Evolutionary conservation across 2,329 filamentous ascomycete species (phyloP).

Genomic region (Colletotrichum destructivum): DNA sequence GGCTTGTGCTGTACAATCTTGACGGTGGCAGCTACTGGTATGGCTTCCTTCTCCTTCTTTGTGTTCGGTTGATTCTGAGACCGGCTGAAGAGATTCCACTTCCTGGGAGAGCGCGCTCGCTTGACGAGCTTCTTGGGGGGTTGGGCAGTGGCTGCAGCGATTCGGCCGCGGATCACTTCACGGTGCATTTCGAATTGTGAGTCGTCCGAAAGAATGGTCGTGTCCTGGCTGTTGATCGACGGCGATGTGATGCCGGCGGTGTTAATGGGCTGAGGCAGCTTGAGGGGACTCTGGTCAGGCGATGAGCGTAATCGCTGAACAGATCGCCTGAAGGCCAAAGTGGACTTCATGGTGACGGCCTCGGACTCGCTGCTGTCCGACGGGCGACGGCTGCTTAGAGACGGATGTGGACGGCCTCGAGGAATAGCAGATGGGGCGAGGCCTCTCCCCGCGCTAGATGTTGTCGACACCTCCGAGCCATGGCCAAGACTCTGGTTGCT

Average conservation of each 20-base stretch:
- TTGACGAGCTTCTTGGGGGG: slow-evolving; percentile 70
- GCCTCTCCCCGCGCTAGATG: slow-evolving; percentile 57
- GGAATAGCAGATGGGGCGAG: slow-evolving; percentile 71
- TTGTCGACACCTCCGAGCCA: slow-evolving; percentile 58
- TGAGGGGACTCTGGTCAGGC: slow-evolving; percentile 59
- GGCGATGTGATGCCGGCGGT: slow-evolving; percentile 61
- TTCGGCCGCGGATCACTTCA: slow-evolving; percentile 52
- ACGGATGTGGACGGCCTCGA: slow-evolving; percentile 49
- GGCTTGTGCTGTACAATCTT: slow-evolving; percentile 65
- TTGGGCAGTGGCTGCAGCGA: slow-evolving; percentile 47
- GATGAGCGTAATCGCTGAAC: slow-evolving; percentile 65
- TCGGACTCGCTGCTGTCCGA: slow-evolving; percentile 73
- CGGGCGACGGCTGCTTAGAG: slow-evolving; percentile 57
- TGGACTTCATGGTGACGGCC: slow-evolving; percentile 62
- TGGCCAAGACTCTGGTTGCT: slow-evolving; percentile 64
- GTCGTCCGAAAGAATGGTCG: slow-evolving; percentile 71
- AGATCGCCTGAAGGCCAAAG: slow-evolving; percentile 69
- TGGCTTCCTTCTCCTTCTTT: slow-evolving; percentile 54
- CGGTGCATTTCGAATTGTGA: slow-evolving; percentile 61
- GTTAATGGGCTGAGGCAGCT: slow-evolving; percentile 68
- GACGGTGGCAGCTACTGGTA: slow-evolving; percentile 63
- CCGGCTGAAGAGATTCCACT: slow-evolving; percentile 76
- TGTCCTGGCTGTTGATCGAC: slow-evolving; percentile 70
- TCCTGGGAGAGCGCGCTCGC: slow-evolving; percentile 68
- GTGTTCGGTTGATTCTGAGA: slow-evolving; percentile 60